Conservation (phyloP, 139 green algal genomes). For the Limnomonas spitsbergensis region DNA sequence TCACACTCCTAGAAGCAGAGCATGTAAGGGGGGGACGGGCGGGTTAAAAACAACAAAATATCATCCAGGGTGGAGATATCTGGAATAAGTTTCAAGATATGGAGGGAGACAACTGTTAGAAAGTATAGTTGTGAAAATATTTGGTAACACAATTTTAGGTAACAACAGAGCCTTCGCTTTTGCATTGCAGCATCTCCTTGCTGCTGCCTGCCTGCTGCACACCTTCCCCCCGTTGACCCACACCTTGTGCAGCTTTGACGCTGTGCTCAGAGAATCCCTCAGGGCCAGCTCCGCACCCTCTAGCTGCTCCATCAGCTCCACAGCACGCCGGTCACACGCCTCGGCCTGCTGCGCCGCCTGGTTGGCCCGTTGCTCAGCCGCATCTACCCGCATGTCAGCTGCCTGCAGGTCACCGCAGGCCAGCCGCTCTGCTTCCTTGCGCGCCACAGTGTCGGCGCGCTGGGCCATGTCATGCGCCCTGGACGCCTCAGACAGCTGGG, state of each 20-base stretch:
- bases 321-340: slow-evolving; percentile 7
- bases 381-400: slow-evolving; percentile 3
- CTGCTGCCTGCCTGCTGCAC: too few relatives aligned
- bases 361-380: slow-evolving; percentile 2
- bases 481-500: slow-evolving; percentile 14
- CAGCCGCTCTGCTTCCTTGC: slow-evolving; percentile 25
- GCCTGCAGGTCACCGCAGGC: neutral
- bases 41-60: too few relatives aligned
- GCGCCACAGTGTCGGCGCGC: slow-evolving; percentile 4
- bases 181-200: too few relatives aligned
- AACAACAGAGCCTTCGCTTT: too few relatives aligned
- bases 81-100: too few relatives aligned
- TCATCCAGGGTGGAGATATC: too few relatives aligned
- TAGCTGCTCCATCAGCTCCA: slow-evolving; percentile 30
- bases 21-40: too few relatives aligned
- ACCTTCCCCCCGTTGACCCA: neutral
- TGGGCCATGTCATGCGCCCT: neutral
- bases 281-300: slow-evolving; percentile 31
- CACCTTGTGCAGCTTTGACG: slow-evolving; percentile 1
- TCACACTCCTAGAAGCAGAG: too few relatives aligned
- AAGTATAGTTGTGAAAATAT: too few relatives aligned
- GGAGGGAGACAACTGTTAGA: too few relatives aligned
- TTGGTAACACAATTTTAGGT: too few relatives aligned
- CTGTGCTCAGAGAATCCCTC: slow-evolving; percentile 10
- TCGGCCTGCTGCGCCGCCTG: neutral